phyloP scores from a whole-genome alignment of 495 filamentous ascomycete species.

The Xylaria flabelliformis region DNA sequence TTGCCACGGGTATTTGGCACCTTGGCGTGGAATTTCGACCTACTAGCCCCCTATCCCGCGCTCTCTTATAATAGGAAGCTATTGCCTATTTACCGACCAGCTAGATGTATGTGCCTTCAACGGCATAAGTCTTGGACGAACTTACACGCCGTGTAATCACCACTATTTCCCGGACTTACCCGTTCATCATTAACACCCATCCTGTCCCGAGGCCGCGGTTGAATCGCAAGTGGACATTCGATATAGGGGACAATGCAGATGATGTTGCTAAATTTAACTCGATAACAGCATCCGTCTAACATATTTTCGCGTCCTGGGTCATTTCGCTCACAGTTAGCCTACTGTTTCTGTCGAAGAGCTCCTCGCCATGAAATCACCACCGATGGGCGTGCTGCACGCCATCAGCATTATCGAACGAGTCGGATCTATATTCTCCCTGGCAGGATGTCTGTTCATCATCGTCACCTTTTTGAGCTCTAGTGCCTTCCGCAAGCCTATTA shows the following conservation, averaged over 20 bases:
- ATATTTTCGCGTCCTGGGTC: neutral
- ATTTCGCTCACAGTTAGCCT: neutral
- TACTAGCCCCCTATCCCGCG: neutral
- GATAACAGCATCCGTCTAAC: neutral
- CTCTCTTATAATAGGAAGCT: constrained; percentile 1
- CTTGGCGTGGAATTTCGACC: neutral
- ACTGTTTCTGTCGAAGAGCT: neutral
- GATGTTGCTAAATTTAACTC: neutral
- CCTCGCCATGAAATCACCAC: constrained; percentile 21
- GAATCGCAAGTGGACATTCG: neutral
- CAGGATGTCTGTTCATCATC: constrained; percentile 77
- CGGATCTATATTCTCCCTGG: constrained; percentile 72
- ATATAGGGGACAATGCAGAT: constrained; percentile 1
- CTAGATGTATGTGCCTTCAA: neutral
- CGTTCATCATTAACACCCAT: constrained; percentile 7
- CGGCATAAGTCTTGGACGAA: constrained; percentile 9
- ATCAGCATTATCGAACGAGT: constrained; percentile 69
- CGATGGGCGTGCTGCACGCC: constrained; percentile 42
- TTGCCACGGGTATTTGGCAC: neutral
- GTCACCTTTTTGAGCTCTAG: constrained; percentile 68
- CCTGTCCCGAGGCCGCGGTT: neutral
- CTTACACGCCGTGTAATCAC: neutral
- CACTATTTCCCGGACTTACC: neutral
- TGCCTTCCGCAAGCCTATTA: constrained; percentile 84
- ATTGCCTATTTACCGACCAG: neutral